These are phyloP conservation scores for Pythium scleroteichum DNA, from an alignment of 352 stramenopile genomes.

Conservation along the genomic window DNA sequence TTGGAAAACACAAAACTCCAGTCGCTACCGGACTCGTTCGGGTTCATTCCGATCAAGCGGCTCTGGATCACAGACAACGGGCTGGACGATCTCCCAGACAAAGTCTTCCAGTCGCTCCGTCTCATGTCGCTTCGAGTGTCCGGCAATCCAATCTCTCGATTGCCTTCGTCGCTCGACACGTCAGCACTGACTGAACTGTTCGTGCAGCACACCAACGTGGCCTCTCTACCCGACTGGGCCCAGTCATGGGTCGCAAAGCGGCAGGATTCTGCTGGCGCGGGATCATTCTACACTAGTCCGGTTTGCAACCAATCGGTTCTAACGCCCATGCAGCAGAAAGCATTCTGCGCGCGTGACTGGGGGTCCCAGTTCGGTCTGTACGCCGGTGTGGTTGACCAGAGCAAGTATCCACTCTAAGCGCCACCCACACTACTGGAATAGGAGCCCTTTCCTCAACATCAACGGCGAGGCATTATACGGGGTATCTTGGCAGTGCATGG, in stretches of 20 bases:
- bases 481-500: too few species aligned
- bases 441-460: too few species aligned
- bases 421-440: too few species aligned
- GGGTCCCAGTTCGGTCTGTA: too few species aligned
- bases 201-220: conserved; percentile 8
- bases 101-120: background rate
- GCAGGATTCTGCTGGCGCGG: background rate
- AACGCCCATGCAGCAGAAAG: too few species aligned
- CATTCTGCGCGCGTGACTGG: too few species aligned
- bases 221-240: background rate
- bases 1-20: background rate
- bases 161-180: conserved; percentile 6
- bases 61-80: background rate
- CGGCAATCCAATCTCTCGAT: background rate
- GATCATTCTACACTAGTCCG: conserved; percentile 10
- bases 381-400: too few species aligned
- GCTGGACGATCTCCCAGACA: background rate
- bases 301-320: background rate
- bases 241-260: background rate
- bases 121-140: background rate
- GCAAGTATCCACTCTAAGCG: too few species aligned
- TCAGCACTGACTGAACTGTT: background rate
- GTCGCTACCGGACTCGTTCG: background rate
- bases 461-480: too few species aligned
- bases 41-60: background rate